These are phyloP conservation scores for Phoenix dactylifera DNA, from an alignment of 176 grass and related monocot genomes.

Conservation along the genomic window DNA sequence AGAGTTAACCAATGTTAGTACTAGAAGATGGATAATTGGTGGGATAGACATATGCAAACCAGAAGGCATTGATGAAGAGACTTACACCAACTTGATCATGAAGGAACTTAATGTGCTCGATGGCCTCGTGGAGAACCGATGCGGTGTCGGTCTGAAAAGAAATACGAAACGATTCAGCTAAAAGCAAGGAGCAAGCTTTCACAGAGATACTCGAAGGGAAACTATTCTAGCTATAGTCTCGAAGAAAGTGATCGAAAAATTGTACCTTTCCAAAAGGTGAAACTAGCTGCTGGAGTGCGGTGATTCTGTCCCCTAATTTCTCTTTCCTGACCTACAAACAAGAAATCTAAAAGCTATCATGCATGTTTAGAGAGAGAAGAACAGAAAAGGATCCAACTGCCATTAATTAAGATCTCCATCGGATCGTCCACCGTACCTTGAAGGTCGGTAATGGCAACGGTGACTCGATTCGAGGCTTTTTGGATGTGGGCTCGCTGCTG, in stretches of 20 bases:
- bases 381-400: neutral
- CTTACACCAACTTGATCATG: constrained; percentile 86
- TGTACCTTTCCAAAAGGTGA: constrained; percentile 98
- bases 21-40: too few relatives aligned
- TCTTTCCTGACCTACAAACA: constrained; percentile 78
- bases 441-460: constrained; percentile 66
- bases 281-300: constrained; percentile 92
- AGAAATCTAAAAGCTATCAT: constrained; percentile 13
- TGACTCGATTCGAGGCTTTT: constrained; percentile 47
- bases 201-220: neutral
- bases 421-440: constrained; percentile 37
- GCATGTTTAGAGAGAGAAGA: neutral
- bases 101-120: constrained; percentile 80
- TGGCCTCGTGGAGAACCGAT: constrained; percentile 98
- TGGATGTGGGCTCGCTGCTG: constrained; percentile 22
- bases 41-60: too few relatives aligned
- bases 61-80: neutral
- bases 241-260: too few relatives aligned
- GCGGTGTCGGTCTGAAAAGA: constrained; percentile 69
- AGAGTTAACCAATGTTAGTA: too few relatives aligned
- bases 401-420: constrained; percentile 10
- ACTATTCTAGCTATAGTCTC: too few relatives aligned
- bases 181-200: neutral
- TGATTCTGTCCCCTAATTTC: constrained; percentile 98
- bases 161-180: constrained; percentile 2